Evolutionary conservation across 192 early-diverging fungal species (phyloP).

Genomic region (Tieghemiomyces parasiticus): DNA sequence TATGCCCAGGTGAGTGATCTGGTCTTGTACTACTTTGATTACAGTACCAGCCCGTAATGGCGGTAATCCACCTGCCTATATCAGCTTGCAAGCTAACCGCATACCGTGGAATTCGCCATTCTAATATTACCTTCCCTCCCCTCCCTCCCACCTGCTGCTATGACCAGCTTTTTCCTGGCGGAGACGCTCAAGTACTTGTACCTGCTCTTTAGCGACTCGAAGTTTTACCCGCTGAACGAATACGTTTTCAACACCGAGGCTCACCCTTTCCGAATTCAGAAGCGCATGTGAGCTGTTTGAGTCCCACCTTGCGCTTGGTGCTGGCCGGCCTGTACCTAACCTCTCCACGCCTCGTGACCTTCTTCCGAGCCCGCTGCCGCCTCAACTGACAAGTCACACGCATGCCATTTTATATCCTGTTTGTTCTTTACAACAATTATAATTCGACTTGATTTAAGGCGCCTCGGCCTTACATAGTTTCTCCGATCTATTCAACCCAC

Average conservation of each 20-base stretch:
- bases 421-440: too few species aligned
- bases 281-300: too few species aligned
- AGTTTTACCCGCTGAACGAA: slow-evolving; percentile 52
- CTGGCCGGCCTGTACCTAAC: too few species aligned
- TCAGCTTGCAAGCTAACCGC: not conserved
- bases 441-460: too few species aligned
- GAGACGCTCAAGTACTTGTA: slow-evolving; percentile 96
- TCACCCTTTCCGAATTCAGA: slow-evolving; percentile 50
- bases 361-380: too few species aligned
- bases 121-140: not conserved
- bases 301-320: too few species aligned
- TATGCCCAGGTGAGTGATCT: not conserved
- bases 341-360: too few species aligned
- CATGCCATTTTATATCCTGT: too few species aligned
- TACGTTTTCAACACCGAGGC: slow-evolving; percentile 95
- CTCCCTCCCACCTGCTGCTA: slow-evolving; percentile 17
- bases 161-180: slow-evolving; percentile 77
- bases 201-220: slow-evolving; percentile 59
- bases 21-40: not conserved
- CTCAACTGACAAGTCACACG: too few species aligned
- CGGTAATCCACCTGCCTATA: not conserved
- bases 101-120: not conserved
- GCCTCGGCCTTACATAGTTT: too few species aligned
- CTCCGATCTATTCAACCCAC: too few species aligned
- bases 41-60: not conserved